Evolutionary conservation across 1,139 yeast species (phyloP), one percentile per base, ranked within the genome.

Genomic region (Magnusiomyces clavatus): DNA sequence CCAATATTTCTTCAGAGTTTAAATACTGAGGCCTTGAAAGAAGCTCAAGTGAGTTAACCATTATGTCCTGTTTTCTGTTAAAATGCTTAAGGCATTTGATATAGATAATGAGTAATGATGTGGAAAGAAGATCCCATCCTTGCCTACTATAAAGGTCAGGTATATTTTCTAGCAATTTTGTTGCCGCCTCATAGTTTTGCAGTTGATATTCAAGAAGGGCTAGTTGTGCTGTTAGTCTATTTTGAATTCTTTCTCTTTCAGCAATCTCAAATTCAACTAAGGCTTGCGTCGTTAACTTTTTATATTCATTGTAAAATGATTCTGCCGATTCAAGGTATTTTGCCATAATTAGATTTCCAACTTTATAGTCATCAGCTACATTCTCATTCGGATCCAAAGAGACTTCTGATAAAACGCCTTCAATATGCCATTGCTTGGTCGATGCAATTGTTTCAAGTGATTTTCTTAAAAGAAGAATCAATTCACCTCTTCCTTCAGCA

Each of bases 151-250:
- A 43, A 11, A 43, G 29, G 13, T 12, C 17, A 48, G 86, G 87
- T 2, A 94, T 80, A 20, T 81, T 78, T 47, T 81, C 80, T 10
- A 90, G 70, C 8, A 85, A 78, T 13, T 76, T 69, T 11, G 82
- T 76, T 1, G 96, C 86, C 46, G 77, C 77, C 42, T 74, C 73
- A 58, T 80, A 84, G 47, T 84, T 76, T 1, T 76, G 70, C 47
- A 72, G 69, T 57, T 81, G 81, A 62, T 78, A 85, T 48, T 83
- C 80, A 20, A 88, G 67, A 14, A 86, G 64, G 0, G 95, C 96
- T 51, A 88, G 73, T 58, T 92, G 97, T n/a, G 87, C 79, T 3
- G 92, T 82, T 31, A 92, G 70, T 6, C 84, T 74, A 61, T 86
- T 92, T 10, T 86, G 81, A 0, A 89, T 76, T 57, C 90, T 76